A percentile compares a stretch with the other conserved stretches of the same genome.
Conservation (phyloP, 331 rosid genomes). For the Quercus tomentella region DNA sequence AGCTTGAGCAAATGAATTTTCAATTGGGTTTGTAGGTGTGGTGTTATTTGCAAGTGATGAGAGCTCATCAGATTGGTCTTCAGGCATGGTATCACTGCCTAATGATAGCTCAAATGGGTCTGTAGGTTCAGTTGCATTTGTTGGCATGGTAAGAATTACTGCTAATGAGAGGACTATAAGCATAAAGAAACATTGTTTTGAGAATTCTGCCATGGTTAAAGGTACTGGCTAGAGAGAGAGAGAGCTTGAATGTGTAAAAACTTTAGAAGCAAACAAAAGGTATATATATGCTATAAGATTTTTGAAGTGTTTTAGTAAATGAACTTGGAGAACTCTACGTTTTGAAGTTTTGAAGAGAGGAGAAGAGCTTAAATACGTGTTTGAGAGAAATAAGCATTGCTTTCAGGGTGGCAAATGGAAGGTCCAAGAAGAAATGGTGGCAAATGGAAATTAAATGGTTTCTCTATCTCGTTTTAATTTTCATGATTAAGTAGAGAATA, state of each 20-base stretch:
- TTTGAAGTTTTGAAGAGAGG: not conserved
- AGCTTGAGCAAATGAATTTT: not conserved
- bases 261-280: not conserved
- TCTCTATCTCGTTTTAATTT: slow-evolving; percentile 6
- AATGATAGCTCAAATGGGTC: not conserved
- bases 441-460: not conserved
- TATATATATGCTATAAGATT: not conserved
- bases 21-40: not conserved
- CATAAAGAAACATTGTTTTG: slow-evolving; percentile 2
- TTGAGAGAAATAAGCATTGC: not conserved
- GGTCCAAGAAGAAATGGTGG: slow-evolving; percentile 9
- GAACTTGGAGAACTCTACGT: not conserved
- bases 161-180: slow-evolving; percentile 4
- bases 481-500: not conserved
- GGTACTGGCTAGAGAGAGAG: not conserved
- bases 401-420: not conserved
- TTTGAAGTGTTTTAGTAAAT: not conserved
- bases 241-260: not conserved
- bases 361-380: not conserved
- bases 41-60: not conserved
- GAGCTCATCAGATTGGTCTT: too few species aligned
- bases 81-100: too few species aligned
- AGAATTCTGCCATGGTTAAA: slow-evolving; percentile 8
- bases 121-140: not conserved
- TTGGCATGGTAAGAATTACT: not conserved